Evolutionary conservation across 78 protist species (phyloP).

Genomic region (Guillardia theta): DNA sequence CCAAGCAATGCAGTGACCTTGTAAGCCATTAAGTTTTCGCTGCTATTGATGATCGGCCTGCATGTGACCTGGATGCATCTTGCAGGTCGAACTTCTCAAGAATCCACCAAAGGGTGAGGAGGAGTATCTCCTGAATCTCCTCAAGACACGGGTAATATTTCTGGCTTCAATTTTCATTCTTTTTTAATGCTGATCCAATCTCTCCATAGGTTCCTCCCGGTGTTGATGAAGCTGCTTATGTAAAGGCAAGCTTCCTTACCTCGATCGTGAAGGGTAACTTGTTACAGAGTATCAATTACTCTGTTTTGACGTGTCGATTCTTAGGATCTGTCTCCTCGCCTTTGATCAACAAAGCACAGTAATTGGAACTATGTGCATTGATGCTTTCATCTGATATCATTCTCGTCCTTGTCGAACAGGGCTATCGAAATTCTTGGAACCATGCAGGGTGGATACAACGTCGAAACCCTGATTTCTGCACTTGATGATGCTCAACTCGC

Average conservation of each 20-base stretch:
- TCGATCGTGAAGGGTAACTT: conserved; percentile 46
- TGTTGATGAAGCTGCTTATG: conserved; percentile 67
- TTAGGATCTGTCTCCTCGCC: neutral
- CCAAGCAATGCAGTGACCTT: conserved; percentile 3
- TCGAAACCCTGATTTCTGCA: conserved; percentile 47
- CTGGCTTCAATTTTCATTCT: neutral
- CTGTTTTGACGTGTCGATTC: neutral
- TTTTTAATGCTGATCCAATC: neutral
- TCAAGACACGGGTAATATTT: neutral
- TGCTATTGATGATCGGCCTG: neutral
- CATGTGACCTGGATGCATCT: neutral
- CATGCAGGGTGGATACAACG: conserved; percentile 72
- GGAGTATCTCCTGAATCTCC: conserved; percentile 30
- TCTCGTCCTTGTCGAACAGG: neutral
- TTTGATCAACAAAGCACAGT: neutral
- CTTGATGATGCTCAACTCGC: conserved; percentile 44
- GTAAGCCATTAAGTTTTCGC: neutral
- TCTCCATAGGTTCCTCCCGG: conserved; percentile 46
- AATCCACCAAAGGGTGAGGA: conserved; percentile 36
- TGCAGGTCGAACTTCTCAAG: neutral
- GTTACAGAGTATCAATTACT: too few relatives aligned
- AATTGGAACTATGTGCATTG: too few relatives aligned
- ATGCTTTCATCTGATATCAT: too few relatives aligned
- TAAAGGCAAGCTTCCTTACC: conserved; percentile 56
- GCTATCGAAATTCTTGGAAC: conserved; percentile 58